These are phyloP conservation scores for Colletotrichum liaoningense DNA, from an alignment of 2,329 filamentous ascomycete genomes.

Conservation along the genomic window DNA sequence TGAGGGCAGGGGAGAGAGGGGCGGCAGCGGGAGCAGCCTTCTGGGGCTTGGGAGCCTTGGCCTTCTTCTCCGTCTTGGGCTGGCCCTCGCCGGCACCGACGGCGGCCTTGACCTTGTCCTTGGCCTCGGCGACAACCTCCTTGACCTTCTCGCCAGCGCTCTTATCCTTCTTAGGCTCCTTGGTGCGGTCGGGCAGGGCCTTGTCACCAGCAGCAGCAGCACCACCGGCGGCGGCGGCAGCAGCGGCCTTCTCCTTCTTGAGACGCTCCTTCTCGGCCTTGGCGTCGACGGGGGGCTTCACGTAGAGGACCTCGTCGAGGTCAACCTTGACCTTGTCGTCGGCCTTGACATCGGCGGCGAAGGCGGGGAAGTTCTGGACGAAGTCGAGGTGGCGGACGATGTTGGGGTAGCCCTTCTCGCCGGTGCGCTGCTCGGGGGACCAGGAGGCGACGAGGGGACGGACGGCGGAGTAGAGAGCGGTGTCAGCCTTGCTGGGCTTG, in stretches of 20 bases:
- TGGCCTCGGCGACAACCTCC: constrained; percentile 58
- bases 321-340: constrained; percentile 84
- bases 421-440: constrained; percentile 88
- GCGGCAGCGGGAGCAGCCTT: constrained; percentile 77
- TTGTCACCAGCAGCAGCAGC: constrained; percentile 58
- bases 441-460: constrained; percentile 82
- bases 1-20: constrained; percentile 84
- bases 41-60: constrained; percentile 82
- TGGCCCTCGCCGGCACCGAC: constrained; percentile 51
- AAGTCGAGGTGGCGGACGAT: constrained; percentile 94
- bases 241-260: constrained; percentile 93
- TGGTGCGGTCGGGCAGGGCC: constrained; percentile 69
- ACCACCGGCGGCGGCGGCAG: constrained; percentile 62
- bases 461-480: constrained; percentile 84
- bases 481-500: constrained; percentile 90
- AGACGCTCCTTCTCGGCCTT: constrained; percentile 96
- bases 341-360: constrained; percentile 75
- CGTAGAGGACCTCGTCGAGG: constrained; percentile 82
- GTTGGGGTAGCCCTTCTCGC: constrained; percentile 88
- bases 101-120: constrained; percentile 60
- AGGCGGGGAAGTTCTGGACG: constrained; percentile 88
- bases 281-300: constrained; percentile 88
- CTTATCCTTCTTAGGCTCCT: constrained; percentile 68
- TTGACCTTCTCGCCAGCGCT: constrained; percentile 61
- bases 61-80: constrained; percentile 88